These are phyloP conservation scores for Mortierella hygrophila DNA, from an alignment of 192 early-diverging fungal genomes.

Conservation along the genomic window DNA sequence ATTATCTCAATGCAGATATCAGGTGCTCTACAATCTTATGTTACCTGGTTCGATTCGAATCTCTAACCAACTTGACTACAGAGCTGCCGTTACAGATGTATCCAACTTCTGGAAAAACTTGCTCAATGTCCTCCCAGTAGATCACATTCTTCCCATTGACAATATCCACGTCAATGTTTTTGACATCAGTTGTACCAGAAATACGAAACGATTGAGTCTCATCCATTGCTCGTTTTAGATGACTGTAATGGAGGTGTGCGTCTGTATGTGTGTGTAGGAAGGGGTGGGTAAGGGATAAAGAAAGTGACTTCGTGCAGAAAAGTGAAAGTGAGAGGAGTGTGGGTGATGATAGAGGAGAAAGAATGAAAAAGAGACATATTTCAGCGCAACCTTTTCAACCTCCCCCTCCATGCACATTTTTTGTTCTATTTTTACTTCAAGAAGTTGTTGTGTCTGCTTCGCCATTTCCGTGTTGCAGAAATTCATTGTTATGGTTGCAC, in stretches of 20 bases:
- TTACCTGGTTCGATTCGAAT: background rate
- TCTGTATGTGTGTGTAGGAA: background rate
- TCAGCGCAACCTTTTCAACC: background rate
- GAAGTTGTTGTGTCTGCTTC: too few species aligned
- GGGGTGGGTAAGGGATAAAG: background rate
- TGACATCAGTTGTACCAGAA: background rate
- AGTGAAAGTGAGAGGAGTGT: background rate
- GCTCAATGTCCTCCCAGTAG: constrained; percentile 10
- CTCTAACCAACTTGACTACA: background rate
- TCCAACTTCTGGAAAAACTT: background rate
- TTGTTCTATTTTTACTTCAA: too few species aligned
- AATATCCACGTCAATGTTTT: background rate
- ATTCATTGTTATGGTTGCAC: background rate
- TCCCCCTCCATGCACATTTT: too few species aligned
- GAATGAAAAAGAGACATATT: background rate
- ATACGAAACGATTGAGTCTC: constrained; percentile 17
- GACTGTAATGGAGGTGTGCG: background rate
- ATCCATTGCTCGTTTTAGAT: constrained; percentile 1
- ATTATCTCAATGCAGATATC: background rate
- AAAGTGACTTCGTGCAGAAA: background rate
- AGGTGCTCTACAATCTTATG: background rate
- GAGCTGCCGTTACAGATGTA: background rate
- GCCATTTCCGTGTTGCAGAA: too few species aligned
- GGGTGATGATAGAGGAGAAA: background rate
- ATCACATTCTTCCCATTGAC: constrained; percentile 7